phyloP scores from a whole-genome alignment of 495 filamentous ascomycete genomes.

The Aspergillus conjunctus region DNA sequence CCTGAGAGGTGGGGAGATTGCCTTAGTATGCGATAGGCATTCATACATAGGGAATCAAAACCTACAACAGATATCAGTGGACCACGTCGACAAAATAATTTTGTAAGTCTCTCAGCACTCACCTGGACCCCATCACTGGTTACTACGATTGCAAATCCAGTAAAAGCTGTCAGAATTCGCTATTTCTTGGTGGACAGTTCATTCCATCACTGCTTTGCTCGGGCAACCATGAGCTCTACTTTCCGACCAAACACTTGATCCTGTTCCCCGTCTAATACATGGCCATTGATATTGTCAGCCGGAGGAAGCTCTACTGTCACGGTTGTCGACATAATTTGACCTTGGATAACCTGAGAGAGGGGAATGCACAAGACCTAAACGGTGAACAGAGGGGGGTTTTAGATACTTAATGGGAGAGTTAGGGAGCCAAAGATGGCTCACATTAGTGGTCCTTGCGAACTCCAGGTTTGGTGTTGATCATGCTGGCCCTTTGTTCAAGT shows the following conservation, averaged over 20 bases:
- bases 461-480: too few species aligned
- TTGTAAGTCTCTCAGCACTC: slow-evolving; percentile 27
- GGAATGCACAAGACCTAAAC: neutral
- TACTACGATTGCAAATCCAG: slow-evolving; percentile 68
- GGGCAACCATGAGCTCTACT: slow-evolving; percentile 5
- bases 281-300: slow-evolving; percentile 1
- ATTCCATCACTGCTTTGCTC: slow-evolving; percentile 60
- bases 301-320: slow-evolving; percentile 12
- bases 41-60: slow-evolving; percentile 55
- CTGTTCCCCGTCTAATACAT: neutral
- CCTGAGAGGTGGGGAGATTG: neutral
- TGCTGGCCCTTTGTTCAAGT: too few species aligned
- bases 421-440: too few species aligned
- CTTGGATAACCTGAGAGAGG: neutral
- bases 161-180: slow-evolving; percentile 60
- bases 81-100: slow-evolving; percentile 12
- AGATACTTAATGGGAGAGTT: neutral
- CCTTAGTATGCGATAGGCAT: slow-evolving; percentile 11
- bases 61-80: slow-evolving; percentile 35
- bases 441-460: too few species aligned
- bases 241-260: neutral
- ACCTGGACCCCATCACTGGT: slow-evolving; percentile 71
- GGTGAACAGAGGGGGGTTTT: neutral
- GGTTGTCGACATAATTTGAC: slow-evolving; percentile 9
- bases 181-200: slow-evolving; percentile 62